phyloP scores from a whole-genome alignment of 148 eudicot species.

The Fagopyrum tataricum region DNA sequence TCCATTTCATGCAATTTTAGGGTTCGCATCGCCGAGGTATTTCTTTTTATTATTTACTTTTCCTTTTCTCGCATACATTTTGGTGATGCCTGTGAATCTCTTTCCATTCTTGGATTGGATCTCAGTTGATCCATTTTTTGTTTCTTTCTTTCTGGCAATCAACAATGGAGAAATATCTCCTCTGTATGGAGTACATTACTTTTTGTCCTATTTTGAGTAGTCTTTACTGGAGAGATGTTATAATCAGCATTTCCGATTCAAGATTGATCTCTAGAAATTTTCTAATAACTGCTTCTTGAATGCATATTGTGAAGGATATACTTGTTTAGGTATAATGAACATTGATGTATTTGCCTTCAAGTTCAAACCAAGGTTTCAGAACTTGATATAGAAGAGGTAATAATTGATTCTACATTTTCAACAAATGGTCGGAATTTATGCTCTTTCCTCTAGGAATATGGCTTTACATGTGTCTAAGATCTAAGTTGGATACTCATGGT shows the following conservation, averaged over 20 bases:
- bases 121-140: neutral
- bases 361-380: neutral
- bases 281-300: neutral
- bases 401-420: neutral
- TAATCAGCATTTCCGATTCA: neutral
- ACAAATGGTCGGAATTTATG: neutral
- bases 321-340: neutral
- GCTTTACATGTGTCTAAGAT: too few relatives aligned
- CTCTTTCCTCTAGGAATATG: neutral
- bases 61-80: neutral
- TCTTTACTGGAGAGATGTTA: too few relatives aligned
- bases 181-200: too few relatives aligned
- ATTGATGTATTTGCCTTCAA: neutral
- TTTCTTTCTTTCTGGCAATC: neutral
- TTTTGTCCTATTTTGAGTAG: too few relatives aligned
- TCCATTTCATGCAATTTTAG: neutral
- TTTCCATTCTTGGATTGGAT: neutral
- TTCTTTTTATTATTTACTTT: neutral
- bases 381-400: neutral
- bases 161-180: neutral
- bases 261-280: neutral
- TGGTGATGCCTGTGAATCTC: neutral
- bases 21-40: neutral
- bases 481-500: conserved; percentile 7
- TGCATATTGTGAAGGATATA: neutral